These are phyloP conservation scores for Paramyrothecium roridum DNA, from an alignment of 2,329 filamentous ascomycete species.

Conservation along the genomic window DNA sequence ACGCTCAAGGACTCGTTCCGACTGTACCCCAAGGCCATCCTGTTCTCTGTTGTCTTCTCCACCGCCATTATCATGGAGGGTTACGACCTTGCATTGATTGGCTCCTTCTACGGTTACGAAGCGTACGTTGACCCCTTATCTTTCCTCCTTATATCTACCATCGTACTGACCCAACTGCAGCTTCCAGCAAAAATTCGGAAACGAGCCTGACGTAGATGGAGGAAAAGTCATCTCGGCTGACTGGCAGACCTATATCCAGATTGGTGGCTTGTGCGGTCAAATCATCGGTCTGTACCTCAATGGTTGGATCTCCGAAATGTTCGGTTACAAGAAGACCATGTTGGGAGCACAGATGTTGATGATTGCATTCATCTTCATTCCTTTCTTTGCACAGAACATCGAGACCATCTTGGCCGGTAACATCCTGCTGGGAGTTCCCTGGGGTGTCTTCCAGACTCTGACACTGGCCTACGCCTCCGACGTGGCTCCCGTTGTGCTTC, in stretches of 20 bases:
- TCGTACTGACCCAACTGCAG: not conserved
- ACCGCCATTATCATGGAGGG: conserved; percentile 38
- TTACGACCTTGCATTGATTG: conserved; percentile 37
- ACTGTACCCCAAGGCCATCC: conserved; percentile 38
- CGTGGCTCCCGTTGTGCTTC: conserved; percentile 57
- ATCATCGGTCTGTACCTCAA: conserved; percentile 61
- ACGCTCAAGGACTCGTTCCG: conserved; percentile 30
- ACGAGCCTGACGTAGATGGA: conserved; percentile 12
- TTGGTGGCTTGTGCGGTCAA: conserved; percentile 49
- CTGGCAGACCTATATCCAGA: conserved; percentile 31
- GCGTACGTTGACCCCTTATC: conserved; percentile 8
- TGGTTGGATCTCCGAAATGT: conserved; percentile 58
- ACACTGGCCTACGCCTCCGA: conserved; percentile 62
- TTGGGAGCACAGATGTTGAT: conserved; percentile 47
- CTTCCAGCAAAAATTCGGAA: conserved; percentile 48
- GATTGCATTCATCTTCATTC: conserved; percentile 54
- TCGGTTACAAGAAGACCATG: conserved; percentile 59
- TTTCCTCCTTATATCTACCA: not conserved
- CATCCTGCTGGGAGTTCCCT: conserved; percentile 55
- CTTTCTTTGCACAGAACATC: conserved; percentile 57
- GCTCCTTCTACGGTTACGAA: conserved; percentile 37
- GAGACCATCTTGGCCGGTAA: conserved; percentile 52
- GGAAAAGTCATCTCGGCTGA: conserved; percentile 15
- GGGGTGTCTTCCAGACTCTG: conserved; percentile 50
- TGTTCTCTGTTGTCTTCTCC: conserved; percentile 38